A percentile compares a stretch with the other conserved stretches of the same genome.
Evolutionary conservation across 805 yeast genomes (phyloP).

Genomic region (Nakazawaea siamensis): DNA sequence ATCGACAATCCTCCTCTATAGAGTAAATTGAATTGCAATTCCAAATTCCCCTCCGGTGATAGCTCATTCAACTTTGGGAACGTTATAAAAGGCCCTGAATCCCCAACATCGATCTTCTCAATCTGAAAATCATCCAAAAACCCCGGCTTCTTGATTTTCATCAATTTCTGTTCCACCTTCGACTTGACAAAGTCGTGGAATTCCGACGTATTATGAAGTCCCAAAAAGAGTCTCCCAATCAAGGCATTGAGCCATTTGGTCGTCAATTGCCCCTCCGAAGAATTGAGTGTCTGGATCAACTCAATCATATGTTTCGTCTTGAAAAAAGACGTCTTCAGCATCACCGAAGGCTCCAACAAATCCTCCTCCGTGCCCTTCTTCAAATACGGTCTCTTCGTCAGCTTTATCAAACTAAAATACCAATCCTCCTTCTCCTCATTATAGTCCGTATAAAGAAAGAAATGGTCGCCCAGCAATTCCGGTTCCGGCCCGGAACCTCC

Average conservation of each 20-base stretch:
- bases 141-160: conserved; percentile 78
- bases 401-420: conserved; percentile 79
- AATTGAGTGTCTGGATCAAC: conserved; percentile 68
- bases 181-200: conserved; percentile 49
- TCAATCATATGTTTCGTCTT: conserved; percentile 63
- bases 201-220: conserved; percentile 63
- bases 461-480: conserved; percentile 13
- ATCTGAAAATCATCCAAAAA: conserved; percentile 79
- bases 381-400: conserved; percentile 41
- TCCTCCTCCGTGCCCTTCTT: conserved; percentile 19
- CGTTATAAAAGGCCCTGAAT: conserved; percentile 72
- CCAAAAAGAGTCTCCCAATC: conserved; percentile 73
- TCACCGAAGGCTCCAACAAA: conserved; percentile 44
- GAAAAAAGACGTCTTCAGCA: conserved; percentile 70
- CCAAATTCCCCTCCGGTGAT: conserved; percentile 72
- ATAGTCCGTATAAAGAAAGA: conserved; percentile 67
- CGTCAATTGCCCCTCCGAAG: conserved; percentile 75
- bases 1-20: conserved; percentile 74
- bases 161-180: conserved; percentile 62
- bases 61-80: conserved; percentile 61
- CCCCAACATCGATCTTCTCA: conserved; percentile 65
- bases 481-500: conserved; percentile 9
- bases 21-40: conserved; percentile 49
- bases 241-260: conserved; percentile 90
- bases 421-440: conserved; percentile 87